Base-by-base conservation (phyloP, 73 alveolate genomes). In the Uronychia setigera region DNA sequence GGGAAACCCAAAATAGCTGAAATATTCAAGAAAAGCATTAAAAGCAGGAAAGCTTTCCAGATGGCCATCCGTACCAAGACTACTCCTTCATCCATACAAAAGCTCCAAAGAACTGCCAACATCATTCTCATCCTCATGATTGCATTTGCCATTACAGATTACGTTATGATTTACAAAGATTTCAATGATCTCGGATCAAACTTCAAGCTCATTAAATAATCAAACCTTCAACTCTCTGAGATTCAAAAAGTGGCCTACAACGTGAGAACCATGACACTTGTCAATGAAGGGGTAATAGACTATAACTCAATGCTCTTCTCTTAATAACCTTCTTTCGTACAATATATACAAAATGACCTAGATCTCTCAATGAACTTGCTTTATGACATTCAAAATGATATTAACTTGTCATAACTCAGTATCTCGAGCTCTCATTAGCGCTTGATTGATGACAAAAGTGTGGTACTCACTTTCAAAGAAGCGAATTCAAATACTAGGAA, bases 121-220 rank as follows among this genome's bases (percentile, higher is more conserved):
- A 27, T 86, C 26, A 27, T 86, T 0, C 77, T 86, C 19, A 75
- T 80, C 1, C 11, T 46, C 46, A 1, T 86, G 25, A 28, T 86
- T 5, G 35, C 88, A 28, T 31, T 86, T n/a, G 88, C 92, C 1
- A 67, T 86, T 5, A 84, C 78, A 0, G 92, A 86, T 31, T 86
- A 79, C 33, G 33, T 84, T n/a, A 59, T 80, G 5, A 58, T 57
- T 32, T 86, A 26, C 60, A 79, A 81, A 29, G 35, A 86, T 33
- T 26, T 86, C 31, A 67, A 79, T 26, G 84, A 86, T n/a, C 58
- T 85, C 0, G 79, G 82, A 1, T 0, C 30, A 0, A 86, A 86
- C 34, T 86, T 31, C 60, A 26, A 86, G 57, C 79, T 86, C 29
- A 86, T 86, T 26, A 34, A 35, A 1, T 26, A 60, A 31, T 67